These are phyloP conservation scores for Cladosporium colombiae DNA, from an alignment of 2,329 filamentous ascomycete genomes.

Conservation along the genomic window DNA sequence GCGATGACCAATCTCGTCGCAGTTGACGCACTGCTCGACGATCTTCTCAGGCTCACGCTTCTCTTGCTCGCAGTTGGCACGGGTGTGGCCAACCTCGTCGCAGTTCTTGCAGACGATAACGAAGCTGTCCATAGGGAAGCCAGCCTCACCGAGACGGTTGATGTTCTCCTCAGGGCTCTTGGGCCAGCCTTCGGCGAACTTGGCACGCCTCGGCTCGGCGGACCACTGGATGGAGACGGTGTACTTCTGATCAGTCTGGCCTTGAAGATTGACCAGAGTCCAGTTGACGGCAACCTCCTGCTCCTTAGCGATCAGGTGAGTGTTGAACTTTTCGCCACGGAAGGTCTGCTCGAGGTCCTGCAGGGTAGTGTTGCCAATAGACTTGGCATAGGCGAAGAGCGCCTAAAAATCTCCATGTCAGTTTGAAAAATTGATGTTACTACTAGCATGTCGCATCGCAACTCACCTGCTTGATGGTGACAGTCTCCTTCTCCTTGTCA, in stretches of 20 bases:
- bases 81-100: constrained; percentile 51
- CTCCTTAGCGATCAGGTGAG: constrained; percentile 66
- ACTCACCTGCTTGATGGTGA: constrained; percentile 61
- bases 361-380: constrained; percentile 59
- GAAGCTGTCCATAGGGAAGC: constrained; percentile 52
- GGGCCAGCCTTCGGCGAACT: constrained; percentile 53
- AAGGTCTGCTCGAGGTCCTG: constrained; percentile 62
- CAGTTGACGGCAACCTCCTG: constrained; percentile 56
- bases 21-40: constrained; percentile 51
- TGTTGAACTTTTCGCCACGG: constrained; percentile 53
- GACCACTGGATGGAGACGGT: constrained; percentile 52
- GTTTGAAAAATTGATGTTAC: not conserved
- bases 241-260: constrained; percentile 57
- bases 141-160: constrained; percentile 53
- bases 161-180: constrained; percentile 51
- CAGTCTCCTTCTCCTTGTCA: constrained; percentile 57
- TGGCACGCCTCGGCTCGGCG: constrained; percentile 49
- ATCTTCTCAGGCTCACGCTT: constrained; percentile 40
- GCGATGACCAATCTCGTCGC: constrained; percentile 55
- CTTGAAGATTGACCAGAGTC: constrained; percentile 73
- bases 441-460: not conserved
- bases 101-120: constrained; percentile 55
- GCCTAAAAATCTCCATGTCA: constrained; percentile 27
- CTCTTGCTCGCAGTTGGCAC: constrained; percentile 52
- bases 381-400: constrained; percentile 60